Evolutionary conservation across 805 yeast species (phyloP).

Genomic region (Ogataea pini): DNA sequence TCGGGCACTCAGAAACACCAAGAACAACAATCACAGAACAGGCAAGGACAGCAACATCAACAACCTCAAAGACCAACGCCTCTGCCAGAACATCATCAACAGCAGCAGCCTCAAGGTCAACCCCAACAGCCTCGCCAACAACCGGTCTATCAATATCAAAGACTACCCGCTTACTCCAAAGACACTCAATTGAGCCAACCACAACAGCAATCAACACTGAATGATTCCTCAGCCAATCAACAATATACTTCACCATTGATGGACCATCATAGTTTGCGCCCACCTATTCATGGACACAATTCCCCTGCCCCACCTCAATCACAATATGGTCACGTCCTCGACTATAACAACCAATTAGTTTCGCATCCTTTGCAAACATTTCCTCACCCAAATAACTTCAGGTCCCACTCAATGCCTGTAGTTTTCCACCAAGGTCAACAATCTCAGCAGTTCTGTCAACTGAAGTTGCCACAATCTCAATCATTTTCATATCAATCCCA

Average conservation of each 20-base stretch:
- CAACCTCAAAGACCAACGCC: neutral
- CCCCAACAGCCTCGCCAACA: neutral
- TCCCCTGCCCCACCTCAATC: constrained; percentile 9
- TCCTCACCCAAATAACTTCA: constrained; percentile 12
- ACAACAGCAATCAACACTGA: constrained; percentile 4
- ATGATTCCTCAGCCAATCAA: constrained; percentile 1
- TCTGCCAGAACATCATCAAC: constrained; percentile 1
- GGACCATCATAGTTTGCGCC: constrained; percentile 11
- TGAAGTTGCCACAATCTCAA: constrained; percentile 7
- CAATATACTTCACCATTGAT: constrained; percentile 8
- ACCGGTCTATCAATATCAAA: constrained; percentile 5
- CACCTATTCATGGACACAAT: constrained; percentile 8
- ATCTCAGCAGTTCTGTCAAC: constrained; percentile 1
- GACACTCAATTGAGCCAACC: constrained; percentile 5
- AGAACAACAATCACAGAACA: neutral
- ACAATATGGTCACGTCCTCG: constrained; percentile 9
- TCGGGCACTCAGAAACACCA: neutral
- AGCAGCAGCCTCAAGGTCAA: neutral
- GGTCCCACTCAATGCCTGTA: constrained; percentile 14
- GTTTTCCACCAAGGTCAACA: constrained; percentile 8
- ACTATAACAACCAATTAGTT: constrained; percentile 1
- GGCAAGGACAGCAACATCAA: neutral
- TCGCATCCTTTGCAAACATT: constrained; percentile 9
- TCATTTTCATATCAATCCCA: constrained; percentile 9
- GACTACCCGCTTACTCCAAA: constrained; percentile 4